Evolutionary conservation across 2,329 filamentous ascomycete species (phyloP).

Genomic region (Davidsoniella eucalypti): DNA sequence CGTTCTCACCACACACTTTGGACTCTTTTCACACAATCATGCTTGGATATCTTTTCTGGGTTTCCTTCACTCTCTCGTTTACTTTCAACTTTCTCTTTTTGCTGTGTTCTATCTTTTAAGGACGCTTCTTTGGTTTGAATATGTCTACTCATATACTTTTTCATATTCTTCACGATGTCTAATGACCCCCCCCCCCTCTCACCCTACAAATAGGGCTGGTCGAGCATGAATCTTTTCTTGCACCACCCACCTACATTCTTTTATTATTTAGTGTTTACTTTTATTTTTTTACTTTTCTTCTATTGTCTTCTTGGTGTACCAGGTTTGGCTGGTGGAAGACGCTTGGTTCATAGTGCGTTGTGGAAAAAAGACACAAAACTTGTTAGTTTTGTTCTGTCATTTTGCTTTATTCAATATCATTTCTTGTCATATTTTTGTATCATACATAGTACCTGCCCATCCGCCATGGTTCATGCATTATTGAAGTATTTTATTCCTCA

Average conservation of each 20-base stretch:
- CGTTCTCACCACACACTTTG: slow-evolving; percentile 12
- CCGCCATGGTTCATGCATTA: too few species aligned
- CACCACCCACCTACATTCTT: background rate
- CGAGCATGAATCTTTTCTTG: background rate
- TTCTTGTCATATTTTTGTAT: too few species aligned
- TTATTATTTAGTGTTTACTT: slow-evolving; percentile 2
- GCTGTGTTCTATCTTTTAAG: too few species aligned
- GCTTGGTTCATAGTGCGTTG: too few species aligned
- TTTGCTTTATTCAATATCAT: too few species aligned
- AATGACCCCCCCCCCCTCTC: background rate
- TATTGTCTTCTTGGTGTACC: slow-evolving; percentile 5
- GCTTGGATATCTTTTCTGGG: background rate
- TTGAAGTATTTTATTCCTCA: too few species aligned
- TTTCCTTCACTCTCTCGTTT: slow-evolving; percentile 13
- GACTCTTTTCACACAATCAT: too few species aligned
- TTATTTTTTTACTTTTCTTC: slow-evolving; percentile 14
- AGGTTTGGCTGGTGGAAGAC: background rate
- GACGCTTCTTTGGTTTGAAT: too few species aligned
- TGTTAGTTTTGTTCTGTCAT: background rate
- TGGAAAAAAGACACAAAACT: background rate
- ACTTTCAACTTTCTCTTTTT: slow-evolving; percentile 12
- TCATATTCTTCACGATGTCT: slow-evolving; percentile 6
- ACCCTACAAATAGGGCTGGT: background rate
- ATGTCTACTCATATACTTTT: background rate
- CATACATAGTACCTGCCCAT: too few species aligned